Evolutionary conservation across 1,139 yeast species (phyloP).

Genomic region (Hyphopichia wangnamkhiaoensis): DNA sequence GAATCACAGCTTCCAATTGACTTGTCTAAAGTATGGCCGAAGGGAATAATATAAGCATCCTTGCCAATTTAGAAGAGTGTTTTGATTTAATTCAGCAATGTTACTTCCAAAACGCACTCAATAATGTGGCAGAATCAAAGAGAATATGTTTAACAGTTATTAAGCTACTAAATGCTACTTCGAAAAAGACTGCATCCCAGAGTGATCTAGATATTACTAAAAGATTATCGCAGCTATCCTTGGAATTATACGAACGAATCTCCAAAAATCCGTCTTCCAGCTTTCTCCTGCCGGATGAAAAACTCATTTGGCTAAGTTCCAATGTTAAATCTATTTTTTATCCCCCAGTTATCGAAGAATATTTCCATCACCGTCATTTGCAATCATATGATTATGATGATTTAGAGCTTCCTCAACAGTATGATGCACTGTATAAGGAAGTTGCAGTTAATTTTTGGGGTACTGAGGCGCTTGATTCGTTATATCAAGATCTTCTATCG

Average conservation of each 20-base stretch:
- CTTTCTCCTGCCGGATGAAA: conserved; percentile 18
- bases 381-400: conserved; percentile 4
- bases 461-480: conserved; percentile 19
- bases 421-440: conserved; percentile 10
- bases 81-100: background rate
- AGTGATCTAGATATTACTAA: conserved; percentile 1
- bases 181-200: background rate
- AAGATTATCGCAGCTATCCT: conserved; percentile 20
- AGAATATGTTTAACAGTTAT: background rate
- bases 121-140: background rate
- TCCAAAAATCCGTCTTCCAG: conserved; percentile 8
- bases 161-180: background rate
- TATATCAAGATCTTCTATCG: conserved; percentile 59
- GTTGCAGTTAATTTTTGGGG: conserved; percentile 20
- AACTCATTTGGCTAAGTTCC: conserved; percentile 49
- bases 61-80: conserved; percentile 1
- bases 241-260: conserved; percentile 21
- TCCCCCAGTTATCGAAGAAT: conserved; percentile 34
- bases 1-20: background rate
- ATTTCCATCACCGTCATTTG: conserved; percentile 10
- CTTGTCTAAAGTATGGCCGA: background rate
- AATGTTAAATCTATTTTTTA: conserved; percentile 25
- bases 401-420: background rate
- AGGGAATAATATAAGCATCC: too few species aligned
- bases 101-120: conserved; percentile 1